A percentile compares a stretch with the other conserved stretches of the same genome.
phyloP scores from a whole-genome alignment of 176 grass and related monocot genomes.

The Triticum timopheevii region DNA sequence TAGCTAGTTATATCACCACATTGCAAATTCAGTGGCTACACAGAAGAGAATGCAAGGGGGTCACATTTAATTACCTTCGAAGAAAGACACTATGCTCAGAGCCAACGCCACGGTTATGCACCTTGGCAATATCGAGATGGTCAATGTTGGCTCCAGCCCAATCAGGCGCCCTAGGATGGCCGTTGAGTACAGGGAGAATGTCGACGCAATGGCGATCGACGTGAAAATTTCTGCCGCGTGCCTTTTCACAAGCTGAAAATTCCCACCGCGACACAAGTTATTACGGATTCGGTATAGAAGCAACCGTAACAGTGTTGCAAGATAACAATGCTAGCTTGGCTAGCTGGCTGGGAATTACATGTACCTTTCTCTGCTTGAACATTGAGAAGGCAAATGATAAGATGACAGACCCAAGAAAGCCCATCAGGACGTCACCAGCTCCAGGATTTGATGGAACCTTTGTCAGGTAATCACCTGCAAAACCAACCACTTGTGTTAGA shows the following conservation, averaged over 20 bases:
- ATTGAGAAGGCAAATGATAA: slow-evolving; percentile 96
- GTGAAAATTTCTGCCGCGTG: slow-evolving; percentile 94
- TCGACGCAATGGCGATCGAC: slow-evolving; percentile 65
- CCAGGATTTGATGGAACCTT: slow-evolving; percentile 85
- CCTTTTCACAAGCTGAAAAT: slow-evolving; percentile 76
- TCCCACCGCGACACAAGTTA: neutral
- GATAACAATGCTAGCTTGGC: neutral
- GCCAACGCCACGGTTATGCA: slow-evolving; percentile 91
- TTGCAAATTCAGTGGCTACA: neutral
- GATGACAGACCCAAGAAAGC: slow-evolving; percentile 95
- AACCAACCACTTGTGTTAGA: neutral
- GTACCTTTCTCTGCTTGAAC: slow-evolving; percentile 95
- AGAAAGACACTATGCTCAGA: slow-evolving; percentile 92
- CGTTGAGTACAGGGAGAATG: slow-evolving; percentile 91
- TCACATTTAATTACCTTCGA: slow-evolving; percentile 50
- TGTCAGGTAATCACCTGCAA: slow-evolving; percentile 80
- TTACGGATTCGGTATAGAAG: neutral
- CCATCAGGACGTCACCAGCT: slow-evolving; percentile 89
- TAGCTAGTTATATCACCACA: neutral
- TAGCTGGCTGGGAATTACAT: neutral
- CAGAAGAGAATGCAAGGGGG: neutral
- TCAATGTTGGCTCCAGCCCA: slow-evolving; percentile 70
- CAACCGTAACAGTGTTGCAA: too few species aligned
- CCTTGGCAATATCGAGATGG: slow-evolving; percentile 83
- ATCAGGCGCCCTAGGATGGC: slow-evolving; percentile 67